These are phyloP conservation scores for Suillus fuscotomentosus DNA, from an alignment of 768 basidiomycete species.

Conservation along the genomic window DNA sequence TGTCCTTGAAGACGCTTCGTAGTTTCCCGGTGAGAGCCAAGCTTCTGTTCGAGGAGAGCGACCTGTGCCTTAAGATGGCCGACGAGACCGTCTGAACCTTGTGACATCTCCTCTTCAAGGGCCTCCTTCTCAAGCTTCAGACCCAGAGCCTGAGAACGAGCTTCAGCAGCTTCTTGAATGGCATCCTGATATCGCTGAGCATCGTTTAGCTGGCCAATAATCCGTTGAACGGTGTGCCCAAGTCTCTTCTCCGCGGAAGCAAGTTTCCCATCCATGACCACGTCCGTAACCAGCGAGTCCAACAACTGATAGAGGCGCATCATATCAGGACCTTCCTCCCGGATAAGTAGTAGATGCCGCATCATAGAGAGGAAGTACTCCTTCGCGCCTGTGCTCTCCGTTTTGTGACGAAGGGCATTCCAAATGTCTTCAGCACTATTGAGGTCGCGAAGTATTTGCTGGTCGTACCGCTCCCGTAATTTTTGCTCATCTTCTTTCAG, in stretches of 20 bases:
- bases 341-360: slow-evolving; percentile 89
- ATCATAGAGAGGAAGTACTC: slow-evolving; percentile 91
- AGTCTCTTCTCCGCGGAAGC: slow-evolving; percentile 81
- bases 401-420: slow-evolving; percentile 73
- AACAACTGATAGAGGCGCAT: slow-evolving; percentile 90
- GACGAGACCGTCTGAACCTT: slow-evolving; percentile 81
- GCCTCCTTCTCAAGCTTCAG: slow-evolving; percentile 80
- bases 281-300: slow-evolving; percentile 84
- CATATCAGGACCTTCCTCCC: slow-evolving; percentile 81
- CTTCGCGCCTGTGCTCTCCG: slow-evolving; percentile 74
- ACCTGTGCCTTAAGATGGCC: slow-evolving; percentile 77
- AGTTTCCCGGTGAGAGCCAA: slow-evolving; percentile 76
- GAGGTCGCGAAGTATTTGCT: slow-evolving; percentile 73
- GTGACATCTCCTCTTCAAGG: slow-evolving; percentile 78
- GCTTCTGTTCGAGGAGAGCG: slow-evolving; percentile 69
- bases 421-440: slow-evolving; percentile 85
- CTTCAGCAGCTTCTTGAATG: slow-evolving; percentile 72
- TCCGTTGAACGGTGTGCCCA: slow-evolving; percentile 84
- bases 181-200: slow-evolving; percentile 79
- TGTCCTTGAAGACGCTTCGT: slow-evolving; percentile 74
- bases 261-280: slow-evolving; percentile 90
- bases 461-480: slow-evolving; percentile 72
- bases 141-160: slow-evolving; percentile 59
- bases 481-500: slow-evolving; percentile 76
- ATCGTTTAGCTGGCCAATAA: slow-evolving; percentile 89